phyloP scores from a whole-genome alignment of 805 yeast species.

The Ogataea pini region DNA sequence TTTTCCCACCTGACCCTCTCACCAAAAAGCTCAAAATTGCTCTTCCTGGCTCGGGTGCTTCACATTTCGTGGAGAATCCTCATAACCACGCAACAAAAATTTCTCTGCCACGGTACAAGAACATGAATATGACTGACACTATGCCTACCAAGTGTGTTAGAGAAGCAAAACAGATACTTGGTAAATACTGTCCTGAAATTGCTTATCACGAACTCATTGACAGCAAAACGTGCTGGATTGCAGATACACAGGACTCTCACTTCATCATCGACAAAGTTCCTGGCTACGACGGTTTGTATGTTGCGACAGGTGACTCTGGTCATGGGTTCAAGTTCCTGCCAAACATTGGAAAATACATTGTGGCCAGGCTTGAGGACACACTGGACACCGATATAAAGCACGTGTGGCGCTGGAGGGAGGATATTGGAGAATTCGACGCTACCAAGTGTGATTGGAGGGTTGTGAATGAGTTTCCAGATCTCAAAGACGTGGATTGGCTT shows the following conservation, averaged over 20 bases:
- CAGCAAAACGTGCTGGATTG: conserved; percentile 41
- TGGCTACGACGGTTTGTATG: conserved; percentile 30
- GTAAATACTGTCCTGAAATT: conserved; percentile 41
- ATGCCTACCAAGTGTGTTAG: conserved; percentile 37
- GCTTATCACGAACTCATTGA: conserved; percentile 37
- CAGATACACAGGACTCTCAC: conserved; percentile 44
- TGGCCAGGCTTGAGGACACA: conserved; percentile 33
- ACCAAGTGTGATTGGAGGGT: conserved; percentile 16
- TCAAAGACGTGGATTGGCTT: conserved; percentile 17
- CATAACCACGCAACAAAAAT: conserved; percentile 13
- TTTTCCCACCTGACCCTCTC: conserved; percentile 50
- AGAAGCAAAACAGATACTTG: conserved; percentile 36
- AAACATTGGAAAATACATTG: conserved; percentile 45
- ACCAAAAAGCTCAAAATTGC: conserved; percentile 42
- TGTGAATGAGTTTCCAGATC: conserved; percentile 17
- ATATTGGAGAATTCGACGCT: conserved; percentile 12
- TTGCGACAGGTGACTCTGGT: conserved; percentile 53
- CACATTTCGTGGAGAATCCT: conserved; percentile 24
- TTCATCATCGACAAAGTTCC: conserved; percentile 45
- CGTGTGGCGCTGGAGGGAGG: conserved; percentile 38
- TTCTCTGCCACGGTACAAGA: conserved; percentile 42
- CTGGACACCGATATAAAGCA: conserved; percentile 25
- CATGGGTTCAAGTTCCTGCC: conserved; percentile 51
- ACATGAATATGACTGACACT: conserved; percentile 37
- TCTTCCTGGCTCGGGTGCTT: conserved; percentile 38